phyloP scores from a whole-genome alignment of 2,329 filamentous ascomycete genomes.

The Tolypocladium cylindrosporum region DNA sequence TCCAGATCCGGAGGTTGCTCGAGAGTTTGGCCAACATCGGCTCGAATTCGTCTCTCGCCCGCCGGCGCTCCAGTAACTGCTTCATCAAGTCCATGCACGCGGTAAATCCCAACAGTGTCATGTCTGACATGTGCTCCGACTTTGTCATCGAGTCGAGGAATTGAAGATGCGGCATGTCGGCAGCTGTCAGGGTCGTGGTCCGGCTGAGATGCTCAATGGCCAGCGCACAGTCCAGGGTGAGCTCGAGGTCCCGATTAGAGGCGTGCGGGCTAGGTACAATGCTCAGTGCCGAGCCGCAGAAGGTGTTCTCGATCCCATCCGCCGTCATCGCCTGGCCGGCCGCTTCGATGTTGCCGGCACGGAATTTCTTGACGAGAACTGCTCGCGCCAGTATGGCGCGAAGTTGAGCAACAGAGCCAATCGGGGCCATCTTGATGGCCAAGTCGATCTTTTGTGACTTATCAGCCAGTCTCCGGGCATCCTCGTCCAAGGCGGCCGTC shows the following conservation, averaged over 20 bases:
- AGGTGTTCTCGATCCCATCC: constrained; percentile 14
- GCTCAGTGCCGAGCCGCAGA: constrained; percentile 24
- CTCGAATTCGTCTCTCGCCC: constrained; percentile 36
- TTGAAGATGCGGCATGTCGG: constrained; percentile 31
- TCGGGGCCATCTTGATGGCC: constrained; percentile 65
- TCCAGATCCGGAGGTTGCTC: constrained; percentile 50
- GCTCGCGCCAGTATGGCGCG: constrained; percentile 51
- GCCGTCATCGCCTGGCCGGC: constrained; percentile 40
- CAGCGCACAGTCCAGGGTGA: constrained; percentile 50
- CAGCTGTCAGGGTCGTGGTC: constrained; percentile 20
- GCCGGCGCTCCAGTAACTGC: constrained; percentile 35
- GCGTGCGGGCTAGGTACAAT: constrained; percentile 32
- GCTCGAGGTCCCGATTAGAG: constrained; percentile 40
- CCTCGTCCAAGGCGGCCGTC: constrained; percentile 48
- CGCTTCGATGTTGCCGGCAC: constrained; percentile 44
- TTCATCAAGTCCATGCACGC: constrained; percentile 50
- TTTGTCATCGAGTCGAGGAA: constrained; percentile 41
- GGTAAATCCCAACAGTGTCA: constrained; percentile 50
- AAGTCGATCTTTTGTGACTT: constrained; percentile 45
- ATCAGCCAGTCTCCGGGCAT: constrained; percentile 16
- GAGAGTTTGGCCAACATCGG: constrained; percentile 45
- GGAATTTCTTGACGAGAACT: constrained; percentile 42
- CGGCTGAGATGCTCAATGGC: constrained; percentile 48
- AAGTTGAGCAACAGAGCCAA: constrained; percentile 61
- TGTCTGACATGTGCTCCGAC: constrained; percentile 27